A percentile compares a stretch with the other conserved stretches of the same genome.
These are phyloP conservation scores for Darksidea phi DNA, from an alignment of 495 filamentous ascomycete species.

Conservation along the genomic window DNA sequence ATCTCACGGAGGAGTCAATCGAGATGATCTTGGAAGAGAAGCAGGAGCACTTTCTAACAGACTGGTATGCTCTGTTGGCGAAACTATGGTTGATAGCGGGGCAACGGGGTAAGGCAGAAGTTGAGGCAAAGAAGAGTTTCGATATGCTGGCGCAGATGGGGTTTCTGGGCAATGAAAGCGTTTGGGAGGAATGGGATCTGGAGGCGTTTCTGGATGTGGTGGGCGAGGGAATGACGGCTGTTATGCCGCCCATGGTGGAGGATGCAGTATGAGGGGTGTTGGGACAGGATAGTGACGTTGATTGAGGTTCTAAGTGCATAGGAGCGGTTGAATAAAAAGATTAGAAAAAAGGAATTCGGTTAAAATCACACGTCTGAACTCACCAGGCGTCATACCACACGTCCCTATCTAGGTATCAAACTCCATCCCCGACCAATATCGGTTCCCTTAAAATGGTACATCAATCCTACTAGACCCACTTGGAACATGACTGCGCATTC, in stretches of 20 bases:
- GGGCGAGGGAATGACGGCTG: neutral
- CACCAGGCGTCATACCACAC: no score
- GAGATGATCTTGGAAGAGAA: conserved; percentile 18
- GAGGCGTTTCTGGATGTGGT: conserved; percentile 12
- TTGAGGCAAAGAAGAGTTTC: neutral
- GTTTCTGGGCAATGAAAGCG: conserved; percentile 11
- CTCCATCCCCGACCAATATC: no score
- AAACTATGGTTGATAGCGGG: conserved; percentile 2
- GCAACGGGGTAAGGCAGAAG: conserved; percentile 11
- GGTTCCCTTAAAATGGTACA: no score
- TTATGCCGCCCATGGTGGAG: neutral
- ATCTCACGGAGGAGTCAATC: conserved; percentile 1
- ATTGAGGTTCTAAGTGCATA: no score
- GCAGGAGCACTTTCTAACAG: conserved; percentile 4
- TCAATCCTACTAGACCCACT: no score
- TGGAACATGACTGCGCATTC: no score
- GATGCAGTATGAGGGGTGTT: no score
- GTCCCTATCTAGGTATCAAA: no score
- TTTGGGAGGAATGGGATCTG: conserved; percentile 11
- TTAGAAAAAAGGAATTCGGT: no score
- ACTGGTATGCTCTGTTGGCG: conserved; percentile 17
- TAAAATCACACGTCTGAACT: no score
- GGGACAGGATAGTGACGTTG: no score
- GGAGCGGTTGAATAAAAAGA: no score
- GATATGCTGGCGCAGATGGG: conserved; percentile 12